Percentiles rank a stretch among this genome's conserved stretches.
Evolutionary conservation across 2,329 filamentous ascomycete genomes (phyloP).

Genomic region (Alternaria sp.): DNA sequence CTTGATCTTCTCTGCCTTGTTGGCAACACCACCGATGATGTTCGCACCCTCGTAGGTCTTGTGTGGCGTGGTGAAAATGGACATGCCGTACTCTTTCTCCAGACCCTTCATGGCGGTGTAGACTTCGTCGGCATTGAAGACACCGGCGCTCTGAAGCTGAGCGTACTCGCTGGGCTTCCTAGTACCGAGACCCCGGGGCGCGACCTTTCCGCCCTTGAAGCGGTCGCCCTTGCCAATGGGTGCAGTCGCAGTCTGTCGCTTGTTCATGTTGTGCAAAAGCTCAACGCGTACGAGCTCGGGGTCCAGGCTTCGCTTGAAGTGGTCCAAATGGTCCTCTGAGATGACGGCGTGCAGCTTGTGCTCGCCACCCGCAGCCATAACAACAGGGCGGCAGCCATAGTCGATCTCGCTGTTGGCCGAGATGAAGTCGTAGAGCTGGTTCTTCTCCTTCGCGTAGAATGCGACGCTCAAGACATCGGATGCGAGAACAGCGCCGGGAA

Average conservation of each 20-base stretch:
- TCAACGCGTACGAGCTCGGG: slow-evolving; percentile 30
- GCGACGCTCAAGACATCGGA: slow-evolving; percentile 37
- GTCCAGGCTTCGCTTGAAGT: slow-evolving; percentile 32
- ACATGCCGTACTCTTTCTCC: slow-evolving; percentile 51
- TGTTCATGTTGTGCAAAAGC: slow-evolving; percentile 32
- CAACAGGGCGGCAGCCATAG: slow-evolving; percentile 44
- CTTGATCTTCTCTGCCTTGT: slow-evolving; percentile 53
- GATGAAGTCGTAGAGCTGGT: slow-evolving; percentile 35
- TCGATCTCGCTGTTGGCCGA: slow-evolving; percentile 38
- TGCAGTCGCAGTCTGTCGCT: slow-evolving; percentile 34
- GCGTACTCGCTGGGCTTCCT: slow-evolving; percentile 39
- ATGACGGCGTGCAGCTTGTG: slow-evolving; percentile 43
- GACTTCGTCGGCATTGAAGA: slow-evolving; percentile 56
- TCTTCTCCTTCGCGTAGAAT: slow-evolving; percentile 40
- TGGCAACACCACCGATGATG: slow-evolving; percentile 49
- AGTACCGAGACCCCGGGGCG: slow-evolving; percentile 52
- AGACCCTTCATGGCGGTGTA: slow-evolving; percentile 54
- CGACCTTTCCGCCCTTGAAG: slow-evolving; percentile 51
- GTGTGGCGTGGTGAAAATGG: slow-evolving; percentile 52
- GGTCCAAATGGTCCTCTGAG: slow-evolving; percentile 28
- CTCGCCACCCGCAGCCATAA: slow-evolving; percentile 32
- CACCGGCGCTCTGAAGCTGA: slow-evolving; percentile 43
- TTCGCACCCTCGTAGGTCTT: slow-evolving; percentile 52
- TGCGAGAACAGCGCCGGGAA: slow-evolving; percentile 33
- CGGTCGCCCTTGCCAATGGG: slow-evolving; percentile 49